These are phyloP conservation scores for Cydonia oblonga DNA, from an alignment of 331 rosid species.

Conservation along the genomic window DNA sequence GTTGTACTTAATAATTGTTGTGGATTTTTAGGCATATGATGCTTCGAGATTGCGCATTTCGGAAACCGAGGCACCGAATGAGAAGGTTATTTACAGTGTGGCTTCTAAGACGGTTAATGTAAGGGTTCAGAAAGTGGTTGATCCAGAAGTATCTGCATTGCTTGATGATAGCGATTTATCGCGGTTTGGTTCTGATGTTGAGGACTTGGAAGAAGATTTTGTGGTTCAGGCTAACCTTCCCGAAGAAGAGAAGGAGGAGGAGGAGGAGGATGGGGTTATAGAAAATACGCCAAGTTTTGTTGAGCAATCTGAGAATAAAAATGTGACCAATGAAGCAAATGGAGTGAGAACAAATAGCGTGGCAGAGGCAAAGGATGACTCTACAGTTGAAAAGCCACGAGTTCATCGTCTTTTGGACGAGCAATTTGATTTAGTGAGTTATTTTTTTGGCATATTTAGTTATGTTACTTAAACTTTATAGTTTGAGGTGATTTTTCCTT, in stretches of 20 bases:
- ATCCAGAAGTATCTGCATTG: slow-evolving; percentile 76
- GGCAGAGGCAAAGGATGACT: slow-evolving; percentile 4
- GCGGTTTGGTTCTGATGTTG: slow-evolving; percentile 70
- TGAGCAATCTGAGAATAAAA: slow-evolving; percentile 10
- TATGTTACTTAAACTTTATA: neutral
- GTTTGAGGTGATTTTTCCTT: neutral
- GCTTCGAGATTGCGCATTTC: slow-evolving; percentile 59
- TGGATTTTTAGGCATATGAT: slow-evolving; percentile 62
- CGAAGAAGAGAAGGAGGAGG: slow-evolving; percentile 12
- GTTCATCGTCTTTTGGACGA: slow-evolving; percentile 60
- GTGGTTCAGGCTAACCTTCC: slow-evolving; percentile 59
- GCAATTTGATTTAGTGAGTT: slow-evolving; percentile 71
- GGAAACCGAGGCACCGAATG: slow-evolving; percentile 29
- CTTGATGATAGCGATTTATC: slow-evolving; percentile 70
- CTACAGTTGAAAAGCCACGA: slow-evolving; percentile 39
- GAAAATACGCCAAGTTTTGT: slow-evolving; percentile 1
- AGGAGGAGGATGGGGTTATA: neutral
- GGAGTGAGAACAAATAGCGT: neutral
- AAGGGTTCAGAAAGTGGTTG: slow-evolving; percentile 65
- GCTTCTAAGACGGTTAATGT: slow-evolving; percentile 53
- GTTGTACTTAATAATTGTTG: neutral
- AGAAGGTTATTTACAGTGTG: slow-evolving; percentile 33
- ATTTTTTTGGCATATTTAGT: neutral
- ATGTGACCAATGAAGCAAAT: slow-evolving; percentile 7
- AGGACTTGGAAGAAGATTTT: slow-evolving; percentile 92